Conservation (phyloP, 371 early-diverging fungal genomes). For the Zopfochytrium polystomum region DNA sequence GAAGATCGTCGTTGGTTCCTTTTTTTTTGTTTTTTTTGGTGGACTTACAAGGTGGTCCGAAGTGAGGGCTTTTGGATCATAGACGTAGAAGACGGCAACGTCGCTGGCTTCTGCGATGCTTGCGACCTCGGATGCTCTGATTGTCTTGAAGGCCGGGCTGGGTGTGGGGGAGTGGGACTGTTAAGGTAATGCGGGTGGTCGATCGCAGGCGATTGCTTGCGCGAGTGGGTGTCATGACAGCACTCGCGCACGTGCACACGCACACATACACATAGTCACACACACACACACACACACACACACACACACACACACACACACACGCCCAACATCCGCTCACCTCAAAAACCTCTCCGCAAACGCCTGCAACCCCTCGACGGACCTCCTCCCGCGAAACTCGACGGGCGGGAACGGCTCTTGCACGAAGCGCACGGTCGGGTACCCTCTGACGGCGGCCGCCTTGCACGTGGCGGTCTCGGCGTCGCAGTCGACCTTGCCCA, state of each 20-base stretch:
- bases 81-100: constrained; percentile 34
- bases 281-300: background rate
- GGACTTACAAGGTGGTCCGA: constrained; percentile 17
- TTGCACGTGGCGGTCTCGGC: constrained; percentile 49
- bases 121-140: constrained; percentile 27
- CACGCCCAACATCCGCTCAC: no score
- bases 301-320: no score
- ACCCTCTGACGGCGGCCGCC: constrained; percentile 65
- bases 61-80: constrained; percentile 24
- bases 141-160: constrained; percentile 29
- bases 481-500: constrained; percentile 83
- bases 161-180: no score
- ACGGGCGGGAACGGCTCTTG: constrained; percentile 16
- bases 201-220: no score
- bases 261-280: no score
- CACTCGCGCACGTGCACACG: no score
- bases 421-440: constrained; percentile 72
- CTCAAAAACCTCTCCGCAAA: constrained; percentile 28
- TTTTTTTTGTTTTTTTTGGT: no score
- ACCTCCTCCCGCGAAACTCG: constrained; percentile 33
- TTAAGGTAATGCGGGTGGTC: no score
- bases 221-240: constrained; percentile 19
- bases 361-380: constrained; percentile 26
- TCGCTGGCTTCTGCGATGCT: constrained; percentile 23
- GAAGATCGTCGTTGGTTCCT: no score